Conservation (phyloP, 345 rosid genomes). For the Hibiscus syriacus region DNA sequence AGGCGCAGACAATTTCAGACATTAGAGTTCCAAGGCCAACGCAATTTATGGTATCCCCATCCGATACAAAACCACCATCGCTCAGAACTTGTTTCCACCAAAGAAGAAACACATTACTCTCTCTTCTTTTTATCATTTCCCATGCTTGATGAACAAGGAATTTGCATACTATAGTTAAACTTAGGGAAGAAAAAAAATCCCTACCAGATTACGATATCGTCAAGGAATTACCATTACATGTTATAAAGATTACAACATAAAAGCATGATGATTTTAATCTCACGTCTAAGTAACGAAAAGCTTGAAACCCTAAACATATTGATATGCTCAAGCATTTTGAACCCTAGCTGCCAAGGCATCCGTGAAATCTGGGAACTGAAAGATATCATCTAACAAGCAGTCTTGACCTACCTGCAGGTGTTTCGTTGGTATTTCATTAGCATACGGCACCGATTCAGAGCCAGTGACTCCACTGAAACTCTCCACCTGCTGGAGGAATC, state of each 20-base stretch:
- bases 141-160: background rate
- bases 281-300: too few relatives aligned
- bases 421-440: conserved; percentile 7
- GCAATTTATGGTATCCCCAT: background rate
- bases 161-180: background rate
- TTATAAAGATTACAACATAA: too few relatives aligned
- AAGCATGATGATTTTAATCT: too few relatives aligned
- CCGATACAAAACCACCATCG: background rate
- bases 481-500: too few relatives aligned
- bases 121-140: background rate
- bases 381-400: conserved; percentile 26
- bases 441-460: conserved; percentile 4
- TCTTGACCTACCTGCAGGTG: conserved; percentile 19
- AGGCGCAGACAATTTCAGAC: conserved; percentile 12
- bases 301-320: background rate
- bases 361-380: conserved; percentile 30
- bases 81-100: background rate
- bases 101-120: conserved; percentile 1
- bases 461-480: too few relatives aligned
- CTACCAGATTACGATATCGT: background rate
- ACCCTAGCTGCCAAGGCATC: conserved; percentile 30
- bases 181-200: too few relatives aligned
- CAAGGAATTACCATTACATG: too few relatives aligned
- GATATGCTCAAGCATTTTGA: conserved; percentile 23
- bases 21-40: conserved; percentile 21